Evolutionary conservation across 768 basidiomycete species (phyloP), one percentile per base, ranked within the genome.

Genomic region (Clitopilus passeckerianus): DNA sequence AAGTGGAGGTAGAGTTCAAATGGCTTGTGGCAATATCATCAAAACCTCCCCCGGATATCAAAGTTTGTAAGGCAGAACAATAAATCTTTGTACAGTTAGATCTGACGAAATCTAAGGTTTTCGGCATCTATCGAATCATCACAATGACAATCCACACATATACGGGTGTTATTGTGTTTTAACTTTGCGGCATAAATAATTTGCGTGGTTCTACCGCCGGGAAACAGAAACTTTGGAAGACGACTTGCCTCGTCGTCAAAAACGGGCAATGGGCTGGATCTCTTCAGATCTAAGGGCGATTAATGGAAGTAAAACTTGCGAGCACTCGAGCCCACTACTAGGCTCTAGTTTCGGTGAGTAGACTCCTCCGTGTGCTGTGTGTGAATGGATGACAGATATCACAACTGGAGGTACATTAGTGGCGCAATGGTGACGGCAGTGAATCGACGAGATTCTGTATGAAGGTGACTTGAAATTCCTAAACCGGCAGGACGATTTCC

Each of bases 401-500:
- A 50, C 12, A 20, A 50, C 46, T 50, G 46, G 7, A 20, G 66
- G 69, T 63, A 52, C 68, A 64, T 67, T 70, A 69, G 69, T 69
- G 69, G 69, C 69, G 69, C 64, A 63, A 43, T 34, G 46, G 24
- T 53, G 35, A 57, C 37, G 59, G 57, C 52, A n/a, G 46, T 61
- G 46, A 43, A 57, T 54, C 15, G 58, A 60, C 59, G 56, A 55
- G 41, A 34, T 56, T 57, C 14, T n/a, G n/a, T 2, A n/a, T 14
- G 34, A 35, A 7, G 7, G 8, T 61, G 56, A 65, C 65, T 63
- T 66, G 66, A 61, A 58, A 27, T 8, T 55, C 59, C 22, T 52
- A 63, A 64, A 66, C 65, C 22, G 69, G 69, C 63, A 70, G 60
- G n/a, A 22, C 7, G 46, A 63, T 67, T 54, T 15, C 68, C 57